Evolutionary conservation across 768 basidiomycete genomes (phyloP), one percentile per base, ranked within the genome.

Genomic region (Lactifluus volemus): DNA sequence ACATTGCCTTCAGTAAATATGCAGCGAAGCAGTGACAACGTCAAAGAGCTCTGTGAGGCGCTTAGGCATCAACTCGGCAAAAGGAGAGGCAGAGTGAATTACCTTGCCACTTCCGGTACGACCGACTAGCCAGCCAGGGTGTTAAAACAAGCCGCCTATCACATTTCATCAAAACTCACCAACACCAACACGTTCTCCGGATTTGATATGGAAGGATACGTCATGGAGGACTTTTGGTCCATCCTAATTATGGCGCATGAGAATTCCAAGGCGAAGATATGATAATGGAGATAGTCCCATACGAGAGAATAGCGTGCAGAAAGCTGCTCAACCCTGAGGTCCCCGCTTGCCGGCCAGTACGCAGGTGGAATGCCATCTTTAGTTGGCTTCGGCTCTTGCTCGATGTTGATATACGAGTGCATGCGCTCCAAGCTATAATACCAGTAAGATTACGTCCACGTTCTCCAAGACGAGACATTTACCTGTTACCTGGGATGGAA

Each of bases 261-360:
- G 3, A 10, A 2, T 10, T 55, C 15, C 41, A 71, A 19, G 79
- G 58, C 19, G 80, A 81, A 17, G 74, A 68, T 14, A 83, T 76
- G 6, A 76, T 77, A 11, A 79, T 77, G 9, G 76, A 73, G 63
- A 82, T 17, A 39, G 36, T 30, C 25, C 48, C 70, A 29, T 61
- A 75, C 75, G 3, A 56, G 42, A 25, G 77, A 77, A 63, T 81
- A 82, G 45, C 74, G 71, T 0, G 84, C 84, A 12, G 75, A 78
- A 4, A 85, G 70, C 36, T 78, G 75, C 61, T 84, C 78, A 1
- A 83, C 78, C 4, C 70, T 66, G n/a, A 85, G 71, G 12, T 75
- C 71, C 1, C 84, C 84, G 32, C 79, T 80, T 1, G 83, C 74
- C 4, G 84, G 84, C 84, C 84, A 86, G 59, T 83, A 80, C 0